These are phyloP conservation scores for Metschnikowia koreensis DNA, from an alignment of 805 yeast species.

Conservation along the genomic window DNA sequence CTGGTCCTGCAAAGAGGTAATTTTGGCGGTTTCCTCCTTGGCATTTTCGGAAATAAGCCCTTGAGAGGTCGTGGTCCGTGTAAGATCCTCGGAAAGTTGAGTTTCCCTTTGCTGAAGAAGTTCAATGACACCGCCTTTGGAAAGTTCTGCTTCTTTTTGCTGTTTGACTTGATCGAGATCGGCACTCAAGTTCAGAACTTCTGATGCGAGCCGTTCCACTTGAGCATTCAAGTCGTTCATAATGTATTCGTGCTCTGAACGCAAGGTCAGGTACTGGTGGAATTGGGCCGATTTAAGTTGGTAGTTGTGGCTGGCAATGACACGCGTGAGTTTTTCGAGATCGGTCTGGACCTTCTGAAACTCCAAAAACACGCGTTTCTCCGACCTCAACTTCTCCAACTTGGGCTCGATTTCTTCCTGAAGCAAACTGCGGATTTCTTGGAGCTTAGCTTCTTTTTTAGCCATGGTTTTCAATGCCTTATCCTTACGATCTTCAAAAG, in stretches of 20 bases:
- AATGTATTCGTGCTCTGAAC: constrained; percentile 40
- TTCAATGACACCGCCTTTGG: constrained; percentile 58
- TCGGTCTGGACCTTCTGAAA: constrained; percentile 83
- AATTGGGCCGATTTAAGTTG: constrained; percentile 39
- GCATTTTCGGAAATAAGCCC: constrained; percentile 58
- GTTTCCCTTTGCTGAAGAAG: constrained; percentile 59
- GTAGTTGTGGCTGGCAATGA: constrained; percentile 78
- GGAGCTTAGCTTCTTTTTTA: constrained; percentile 82
- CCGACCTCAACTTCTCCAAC: constrained; percentile 72
- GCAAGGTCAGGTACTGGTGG: constrained; percentile 42
- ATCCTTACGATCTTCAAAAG: constrained; percentile 90
- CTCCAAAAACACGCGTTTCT: constrained; percentile 79
- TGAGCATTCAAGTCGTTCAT: constrained; percentile 42
- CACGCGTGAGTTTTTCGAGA: constrained; percentile 67
- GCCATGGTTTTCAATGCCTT: constrained; percentile 90
- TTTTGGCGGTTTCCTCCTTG: constrained; percentile 37
- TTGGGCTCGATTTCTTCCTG: constrained; percentile 92
- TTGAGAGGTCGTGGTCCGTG: constrained; percentile 63
- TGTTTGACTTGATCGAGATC: constrained; percentile 56
- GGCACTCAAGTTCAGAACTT: constrained; percentile 55
- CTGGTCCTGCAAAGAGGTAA: constrained; percentile 23
- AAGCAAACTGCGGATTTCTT: constrained; percentile 69
- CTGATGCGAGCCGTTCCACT: constrained; percentile 49
- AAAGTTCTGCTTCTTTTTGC: constrained; percentile 55
- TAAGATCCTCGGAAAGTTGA: constrained; percentile 56